Percentiles rank a stretch among this genome's conserved stretches.
Conservation (phyloP, 2,329 filamentous ascomycete species). For the Beauveria sp. region DNA sequence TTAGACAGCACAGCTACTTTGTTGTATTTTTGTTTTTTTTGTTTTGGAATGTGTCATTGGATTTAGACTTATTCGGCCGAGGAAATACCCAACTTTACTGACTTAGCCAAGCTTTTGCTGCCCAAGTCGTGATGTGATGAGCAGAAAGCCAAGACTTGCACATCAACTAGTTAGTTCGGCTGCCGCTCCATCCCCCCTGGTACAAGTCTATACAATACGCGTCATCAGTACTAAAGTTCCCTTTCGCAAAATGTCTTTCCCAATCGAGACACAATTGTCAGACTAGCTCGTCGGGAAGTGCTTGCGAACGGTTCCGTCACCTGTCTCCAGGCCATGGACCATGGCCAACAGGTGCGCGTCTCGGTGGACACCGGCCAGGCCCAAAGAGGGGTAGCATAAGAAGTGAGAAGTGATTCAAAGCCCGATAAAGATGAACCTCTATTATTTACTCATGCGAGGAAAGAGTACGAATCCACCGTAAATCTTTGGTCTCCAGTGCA, state of each 20-base stretch:
- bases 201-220: background rate
- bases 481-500: background rate
- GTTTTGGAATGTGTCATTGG: background rate
- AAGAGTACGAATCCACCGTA: background rate
- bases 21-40: background rate
- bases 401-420: background rate
- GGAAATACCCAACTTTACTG: slow-evolving; percentile 2
- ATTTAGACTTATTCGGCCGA: background rate
- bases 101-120: background rate
- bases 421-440: background rate
- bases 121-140: background rate
- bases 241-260: background rate
- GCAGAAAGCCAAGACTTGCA: background rate
- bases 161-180: background rate
- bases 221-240: slow-evolving; percentile 1
- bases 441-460: background rate
- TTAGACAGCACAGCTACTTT: background rate
- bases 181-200: background rate
- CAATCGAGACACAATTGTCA: background rate
- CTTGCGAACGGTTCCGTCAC: background rate
- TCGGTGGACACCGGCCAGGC: background rate
- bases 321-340: background rate
- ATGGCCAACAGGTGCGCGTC: background rate
- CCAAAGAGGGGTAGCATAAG: background rate
- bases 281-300: background rate